A percentile compares a stretch with the other conserved stretches of the same genome.
These are phyloP conservation scores for Cladophialophora yegresii DNA, from an alignment of 2,329 filamentous ascomycete species.

Conservation along the genomic window DNA sequence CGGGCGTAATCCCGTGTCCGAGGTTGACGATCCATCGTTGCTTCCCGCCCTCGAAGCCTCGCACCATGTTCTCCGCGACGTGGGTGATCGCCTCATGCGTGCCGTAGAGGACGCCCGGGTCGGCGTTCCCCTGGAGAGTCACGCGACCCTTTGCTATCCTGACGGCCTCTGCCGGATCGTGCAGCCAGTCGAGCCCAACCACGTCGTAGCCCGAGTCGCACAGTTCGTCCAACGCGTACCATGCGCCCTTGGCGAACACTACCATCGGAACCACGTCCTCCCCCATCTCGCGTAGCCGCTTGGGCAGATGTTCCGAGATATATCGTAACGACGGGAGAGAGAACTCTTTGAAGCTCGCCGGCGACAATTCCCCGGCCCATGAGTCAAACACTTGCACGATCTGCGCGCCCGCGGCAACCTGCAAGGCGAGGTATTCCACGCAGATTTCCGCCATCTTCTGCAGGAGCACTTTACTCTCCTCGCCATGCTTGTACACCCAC, in stretches of 20 bases:
- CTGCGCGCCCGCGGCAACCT: conserved; percentile 92
- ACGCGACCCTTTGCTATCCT: conserved; percentile 75
- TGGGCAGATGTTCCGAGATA: conserved; percentile 79
- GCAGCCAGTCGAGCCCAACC: conserved; percentile 91
- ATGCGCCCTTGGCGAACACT: conserved; percentile 96
- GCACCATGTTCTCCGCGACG: conserved; percentile 81
- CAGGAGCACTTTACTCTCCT: conserved; percentile 76
- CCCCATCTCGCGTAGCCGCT: conserved; percentile 70
- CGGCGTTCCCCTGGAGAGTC: conserved; percentile 91
- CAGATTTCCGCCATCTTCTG: conserved; percentile 93
- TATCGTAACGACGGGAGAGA: conserved; percentile 81
- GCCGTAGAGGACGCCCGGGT: conserved; percentile 90
- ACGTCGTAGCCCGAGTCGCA: conserved; percentile 91
- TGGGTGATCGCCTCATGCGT: conserved; percentile 76
- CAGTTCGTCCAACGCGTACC: conserved; percentile 86
- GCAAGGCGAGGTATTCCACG: conserved; percentile 88
- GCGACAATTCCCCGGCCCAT: conserved; percentile 92
- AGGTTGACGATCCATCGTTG: conserved; percentile 97
- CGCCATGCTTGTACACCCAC: conserved; percentile 89
- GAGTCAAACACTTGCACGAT: conserved; percentile 97
- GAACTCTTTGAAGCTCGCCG: conserved; percentile 78
- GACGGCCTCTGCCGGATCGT: conserved; percentile 82
- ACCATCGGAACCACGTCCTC: conserved; percentile 89
- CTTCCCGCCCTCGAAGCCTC: conserved; percentile 79
- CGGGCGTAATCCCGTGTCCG: conserved; percentile 95